Evolutionary conservation across 352 stramenopile genomes (phyloP), one percentile per base, ranked within the genome.

Genomic region (Chrysophaeum taylorii): DNA sequence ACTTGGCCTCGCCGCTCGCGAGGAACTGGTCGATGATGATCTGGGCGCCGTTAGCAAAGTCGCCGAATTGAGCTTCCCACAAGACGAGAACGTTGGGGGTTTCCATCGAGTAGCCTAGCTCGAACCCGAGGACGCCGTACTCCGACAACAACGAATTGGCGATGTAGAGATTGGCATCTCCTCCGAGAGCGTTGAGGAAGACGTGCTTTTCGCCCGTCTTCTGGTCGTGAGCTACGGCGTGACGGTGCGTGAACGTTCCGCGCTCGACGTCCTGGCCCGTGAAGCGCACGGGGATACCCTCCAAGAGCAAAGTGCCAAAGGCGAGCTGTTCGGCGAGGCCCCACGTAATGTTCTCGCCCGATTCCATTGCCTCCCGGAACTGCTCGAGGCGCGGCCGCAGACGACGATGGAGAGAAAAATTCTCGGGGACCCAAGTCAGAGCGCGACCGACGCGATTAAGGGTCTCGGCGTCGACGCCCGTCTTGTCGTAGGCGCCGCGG

Each of bases 1-100:
- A 98, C 80, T 98, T 98, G 80, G 95, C 89, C 81, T 98, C 93
- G 68, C 92, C 92, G n/a, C 85, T 79, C 57, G 81, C 88, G 71
- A 98, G 87, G 77, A 97, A 98, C 77, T 97, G 90, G 83, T 98
- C 93, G 67, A 98, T 94, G 78, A 98, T 95, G 68, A 96, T 90
- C 81, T 98, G 93, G 31, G 92, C 92, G 61, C 92, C 90, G 78
- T 97, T 97, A 27, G 85, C 84, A 76, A 98, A 98, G 78, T 98
- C 93, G 54, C 93, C 92, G 75, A 98, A 98, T 76, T 98, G 93
- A 36, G 92, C 92, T 80, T 98, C 92, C 95, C 95, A 99, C 53
- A 97, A 83, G 64, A 96, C 80, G 29, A 98, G 79, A 23, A 88
- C 85, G 75, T 98, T 97, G 25, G 92, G 92, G 77, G 97, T 96